A percentile compares a stretch with the other conserved stretches of the same genome.
Evolutionary conservation across 2,329 filamentous ascomycete genomes (phyloP).

Genomic region (Cyphellophora attinorum): DNA sequence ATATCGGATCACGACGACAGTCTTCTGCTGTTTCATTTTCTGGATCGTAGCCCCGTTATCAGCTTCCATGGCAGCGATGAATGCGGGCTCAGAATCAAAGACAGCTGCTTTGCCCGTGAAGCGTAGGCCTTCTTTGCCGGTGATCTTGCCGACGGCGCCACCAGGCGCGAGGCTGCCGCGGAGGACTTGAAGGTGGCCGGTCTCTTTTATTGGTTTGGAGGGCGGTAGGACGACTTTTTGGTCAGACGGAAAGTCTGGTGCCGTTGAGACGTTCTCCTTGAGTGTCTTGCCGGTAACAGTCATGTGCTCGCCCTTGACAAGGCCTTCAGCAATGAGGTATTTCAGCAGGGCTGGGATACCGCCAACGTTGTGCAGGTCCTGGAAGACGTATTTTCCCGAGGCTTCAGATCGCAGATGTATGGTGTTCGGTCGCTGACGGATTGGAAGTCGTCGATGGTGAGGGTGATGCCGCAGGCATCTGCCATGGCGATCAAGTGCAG

Average conservation of each 20-base stretch:
- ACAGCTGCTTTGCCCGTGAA: conserved; percentile 63
- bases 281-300: conserved; percentile 52
- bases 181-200: conserved; percentile 65
- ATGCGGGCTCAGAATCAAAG: conserved; percentile 60
- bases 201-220: conserved; percentile 59
- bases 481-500: conserved; percentile 78
- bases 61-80: conserved; percentile 60
- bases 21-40: conserved; percentile 67
- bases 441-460: conserved; percentile 82
- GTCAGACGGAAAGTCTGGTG: conserved; percentile 54
- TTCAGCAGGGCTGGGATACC: conserved; percentile 50
- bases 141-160: conserved; percentile 66
- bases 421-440: conserved; percentile 67
- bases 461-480: conserved; percentile 68
- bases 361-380: conserved; percentile 47
- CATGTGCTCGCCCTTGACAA: conserved; percentile 51
- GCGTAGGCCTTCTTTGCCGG: conserved; percentile 60
- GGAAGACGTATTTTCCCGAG: conserved; percentile 59
- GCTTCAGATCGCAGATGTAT: conserved; percentile 74
- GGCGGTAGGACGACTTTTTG: conserved; percentile 61
- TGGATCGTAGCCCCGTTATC: conserved; percentile 40
- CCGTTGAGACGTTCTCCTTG: conserved; percentile 49
- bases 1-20: conserved; percentile 66
- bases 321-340: conserved; percentile 47
- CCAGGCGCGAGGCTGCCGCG: conserved; percentile 60